These are phyloP conservation scores for Schizothecium vesticola DNA, from an alignment of 495 filamentous ascomycete species.

Conservation along the genomic window DNA sequence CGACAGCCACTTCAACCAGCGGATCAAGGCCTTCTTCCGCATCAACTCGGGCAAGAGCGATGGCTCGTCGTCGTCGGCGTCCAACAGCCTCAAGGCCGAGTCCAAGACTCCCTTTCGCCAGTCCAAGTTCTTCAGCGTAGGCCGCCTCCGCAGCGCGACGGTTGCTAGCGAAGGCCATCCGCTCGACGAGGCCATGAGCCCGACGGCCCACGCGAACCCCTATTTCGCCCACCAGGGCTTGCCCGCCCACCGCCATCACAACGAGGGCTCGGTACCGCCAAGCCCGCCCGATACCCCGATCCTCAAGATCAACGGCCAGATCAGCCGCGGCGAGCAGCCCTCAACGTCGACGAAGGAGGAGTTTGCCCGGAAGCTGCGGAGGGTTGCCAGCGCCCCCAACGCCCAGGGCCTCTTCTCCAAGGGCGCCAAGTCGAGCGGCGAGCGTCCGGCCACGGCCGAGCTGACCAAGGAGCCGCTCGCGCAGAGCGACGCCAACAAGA, in stretches of 20 bases:
- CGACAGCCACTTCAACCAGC: slow-evolving; percentile 70
- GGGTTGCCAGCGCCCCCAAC: slow-evolving; percentile 95
- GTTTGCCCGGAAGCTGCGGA: slow-evolving; percentile 80
- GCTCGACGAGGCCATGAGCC: slow-evolving; percentile 81
- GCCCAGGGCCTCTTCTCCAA: slow-evolving; percentile 85
- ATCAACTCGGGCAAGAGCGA: slow-evolving; percentile 58
- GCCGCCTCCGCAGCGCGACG: slow-evolving; percentile 73
- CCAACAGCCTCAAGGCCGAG: slow-evolving; percentile 37
- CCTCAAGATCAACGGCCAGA: slow-evolving; percentile 65
- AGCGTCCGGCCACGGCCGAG: slow-evolving; percentile 74
- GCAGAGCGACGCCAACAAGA: slow-evolving; percentile 49
- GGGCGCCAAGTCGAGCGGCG: slow-evolving; percentile 49
- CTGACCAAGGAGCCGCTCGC: slow-evolving; percentile 70
- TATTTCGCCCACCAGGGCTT: slow-evolving; percentile 97
- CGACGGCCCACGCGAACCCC: slow-evolving; percentile 91
- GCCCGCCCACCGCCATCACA: slow-evolving; percentile 86
- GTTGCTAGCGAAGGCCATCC: slow-evolving; percentile 91
- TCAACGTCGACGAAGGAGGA: slow-evolving; percentile 84
- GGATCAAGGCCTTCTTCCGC: slow-evolving; percentile 96
- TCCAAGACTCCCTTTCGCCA: slow-evolving; percentile 70
- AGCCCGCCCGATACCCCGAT: slow-evolving; percentile 91
- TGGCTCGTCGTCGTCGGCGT: slow-evolving; percentile 24
- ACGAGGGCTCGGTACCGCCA: slow-evolving; percentile 89
- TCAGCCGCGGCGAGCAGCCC: slow-evolving; percentile 56
- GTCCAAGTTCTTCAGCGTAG: slow-evolving; percentile 75